Evolutionary conservation across 1,139 yeast species (phyloP), one percentile per base, ranked within the genome.

Genomic region (Blastobotrys capitulatus): DNA sequence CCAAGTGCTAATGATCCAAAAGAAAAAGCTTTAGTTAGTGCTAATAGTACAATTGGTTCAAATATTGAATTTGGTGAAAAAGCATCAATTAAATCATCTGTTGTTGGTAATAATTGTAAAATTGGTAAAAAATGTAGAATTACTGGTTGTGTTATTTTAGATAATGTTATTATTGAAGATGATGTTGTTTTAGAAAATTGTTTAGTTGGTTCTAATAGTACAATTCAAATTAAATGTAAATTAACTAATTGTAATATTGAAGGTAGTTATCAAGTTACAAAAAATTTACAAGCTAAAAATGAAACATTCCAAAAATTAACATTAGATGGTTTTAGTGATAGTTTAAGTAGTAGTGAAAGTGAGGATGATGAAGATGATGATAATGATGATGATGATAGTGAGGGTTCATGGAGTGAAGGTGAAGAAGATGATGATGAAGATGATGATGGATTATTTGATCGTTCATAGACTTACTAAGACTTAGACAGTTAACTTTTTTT

Each of bases 51-150:
- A 44, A 80, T 87, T 4, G 95, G 89, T 13, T 70, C 70, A 5
- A 69, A 71, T 40, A 77, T 88, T 16, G 64, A 65, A 1, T 67
- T 88, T 47, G 88, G 86, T 31, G 95, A 86, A 60, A 80, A 81
- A 60, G 85, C 96, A 18, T 87, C 84, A 63, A 87, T 94, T 49
- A 94, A 94, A 70, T 75, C 84, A 54, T 79, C 95, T 0, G 89
- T 87, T 13, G 75, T 94, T 39, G 96, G 96, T 8, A 68, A 73
- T n/a, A 75, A 78, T 58, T 87, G 96, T 69, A 71, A 60, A 16
- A 80, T 94, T 50, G 98, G 98, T 43, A 83, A 81, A 62, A 78
- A 89, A 56, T 94, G 95, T 63, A 82, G 92, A 59, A 76, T 94
- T 52, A 86, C 90, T 1, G 97, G 96, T 1, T 88, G 90, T 60